Conservation (phyloP, 345 rosid species). For the Psidium guajava region DNA sequence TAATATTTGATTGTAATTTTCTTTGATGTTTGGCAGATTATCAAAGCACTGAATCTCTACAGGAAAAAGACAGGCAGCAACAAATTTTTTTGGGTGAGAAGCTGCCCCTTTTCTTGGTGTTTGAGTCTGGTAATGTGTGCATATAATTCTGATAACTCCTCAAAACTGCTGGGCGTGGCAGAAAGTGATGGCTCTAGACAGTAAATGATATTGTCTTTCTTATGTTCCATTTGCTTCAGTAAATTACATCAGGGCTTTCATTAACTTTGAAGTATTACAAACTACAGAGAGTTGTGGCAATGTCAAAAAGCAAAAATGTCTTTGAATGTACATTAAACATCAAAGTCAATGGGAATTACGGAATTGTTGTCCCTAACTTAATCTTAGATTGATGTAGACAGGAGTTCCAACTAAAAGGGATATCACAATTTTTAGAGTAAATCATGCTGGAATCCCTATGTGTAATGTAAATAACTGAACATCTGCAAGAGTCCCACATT, state of each 20-base stretch:
- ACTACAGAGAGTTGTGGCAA: background rate
- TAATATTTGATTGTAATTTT: background rate
- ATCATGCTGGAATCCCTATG: background rate
- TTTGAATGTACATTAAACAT: background rate
- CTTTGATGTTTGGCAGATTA: constrained; percentile 44
- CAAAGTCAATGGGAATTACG: background rate
- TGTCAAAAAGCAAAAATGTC: background rate
- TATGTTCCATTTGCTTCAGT: background rate
- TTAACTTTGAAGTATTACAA: background rate
- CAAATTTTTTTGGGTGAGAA: constrained; percentile 74
- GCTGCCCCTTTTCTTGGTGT: background rate
- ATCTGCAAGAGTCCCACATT: background rate
- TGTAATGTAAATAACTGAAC: background rate
- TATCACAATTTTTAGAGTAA: background rate
- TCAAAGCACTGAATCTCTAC: constrained; percentile 89
- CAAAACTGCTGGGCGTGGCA: background rate
- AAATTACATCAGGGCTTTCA: background rate
- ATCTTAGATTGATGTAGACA: background rate
- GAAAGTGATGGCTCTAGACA: background rate
- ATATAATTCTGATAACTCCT: background rate
- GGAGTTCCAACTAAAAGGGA: background rate
- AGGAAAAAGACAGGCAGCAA: constrained; percentile 73
- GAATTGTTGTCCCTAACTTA: background rate
- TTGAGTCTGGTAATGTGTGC: background rate
- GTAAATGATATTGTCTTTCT: too few relatives aligned